Evolutionary conservation across 2,329 filamentous ascomycete species (phyloP).

Genomic region (Claviceps cyperi): DNA sequence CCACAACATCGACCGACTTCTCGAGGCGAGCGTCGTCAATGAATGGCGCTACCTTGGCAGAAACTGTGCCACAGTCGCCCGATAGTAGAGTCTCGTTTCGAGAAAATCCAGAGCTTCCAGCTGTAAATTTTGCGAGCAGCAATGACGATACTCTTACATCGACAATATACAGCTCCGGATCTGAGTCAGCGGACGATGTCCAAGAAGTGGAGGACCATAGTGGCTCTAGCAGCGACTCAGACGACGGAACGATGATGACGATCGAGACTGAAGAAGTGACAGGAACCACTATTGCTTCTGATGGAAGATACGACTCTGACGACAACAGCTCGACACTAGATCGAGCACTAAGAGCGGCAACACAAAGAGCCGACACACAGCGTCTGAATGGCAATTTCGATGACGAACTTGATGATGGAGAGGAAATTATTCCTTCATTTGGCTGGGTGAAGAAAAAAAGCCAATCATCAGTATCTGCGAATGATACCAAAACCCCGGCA

Average conservation of each 20-base stretch:
- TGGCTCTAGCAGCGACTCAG: constrained; percentile 43
- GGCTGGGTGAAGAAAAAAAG: constrained; percentile 52
- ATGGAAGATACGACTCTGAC: constrained; percentile 44
- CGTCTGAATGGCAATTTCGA: constrained; percentile 36
- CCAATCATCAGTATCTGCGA: constrained; percentile 6
- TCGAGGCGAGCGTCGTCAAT: constrained; percentile 58
- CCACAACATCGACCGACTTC: constrained; percentile 65
- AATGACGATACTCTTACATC: constrained; percentile 59
- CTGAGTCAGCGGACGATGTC: constrained; percentile 39
- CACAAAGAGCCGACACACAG: constrained; percentile 60
- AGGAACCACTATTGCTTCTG: constrained; percentile 49
- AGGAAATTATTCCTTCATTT: constrained; percentile 63
- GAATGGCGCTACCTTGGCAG: constrained; percentile 15
- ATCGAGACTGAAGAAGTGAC: constrained; percentile 68
- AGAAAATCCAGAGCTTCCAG: constrained; percentile 52
- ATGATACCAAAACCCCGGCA: constrained; percentile 17
- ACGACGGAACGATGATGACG: constrained; percentile 69
- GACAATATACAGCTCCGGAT: constrained; percentile 60
- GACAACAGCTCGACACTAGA: constrained; percentile 60
- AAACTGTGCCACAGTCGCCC: constrained; percentile 40
- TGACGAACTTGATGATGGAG: constrained; percentile 44
- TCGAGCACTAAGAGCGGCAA: constrained; percentile 61
- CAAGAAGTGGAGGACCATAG: constrained; percentile 38
- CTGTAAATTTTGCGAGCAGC: constrained; percentile 48
- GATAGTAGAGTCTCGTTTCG: constrained; percentile 49